These are phyloP conservation scores for Solioccasus polychromus DNA, from an alignment of 768 basidiomycete species.

Conservation along the genomic window DNA sequence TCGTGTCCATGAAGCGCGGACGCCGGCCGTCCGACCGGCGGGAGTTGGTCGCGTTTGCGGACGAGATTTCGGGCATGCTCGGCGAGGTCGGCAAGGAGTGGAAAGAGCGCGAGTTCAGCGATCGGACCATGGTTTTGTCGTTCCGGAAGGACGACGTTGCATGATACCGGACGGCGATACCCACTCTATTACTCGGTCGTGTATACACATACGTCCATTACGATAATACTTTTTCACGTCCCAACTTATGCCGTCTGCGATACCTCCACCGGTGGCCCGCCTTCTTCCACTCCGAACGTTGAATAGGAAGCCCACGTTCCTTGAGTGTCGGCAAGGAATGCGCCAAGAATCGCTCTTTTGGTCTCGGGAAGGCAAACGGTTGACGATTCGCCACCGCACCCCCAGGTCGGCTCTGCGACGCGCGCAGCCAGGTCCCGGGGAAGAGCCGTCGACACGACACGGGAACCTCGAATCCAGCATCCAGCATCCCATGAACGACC, in stretches of 20 bases:
- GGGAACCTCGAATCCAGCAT: conserved; percentile 40
- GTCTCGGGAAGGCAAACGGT: conserved; percentile 26
- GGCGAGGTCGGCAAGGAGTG: conserved; percentile 53
- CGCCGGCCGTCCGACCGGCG: conserved; percentile 32
- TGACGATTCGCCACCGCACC: conserved; percentile 18
- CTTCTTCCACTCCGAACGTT: conserved; percentile 25
- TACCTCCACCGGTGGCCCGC: conserved; percentile 18
- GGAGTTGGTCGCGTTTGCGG: conserved; percentile 45
- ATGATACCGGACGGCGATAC: conserved; percentile 7
- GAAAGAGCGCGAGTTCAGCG: conserved; percentile 42
- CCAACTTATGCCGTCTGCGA: conserved; percentile 11
- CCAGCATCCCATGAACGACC: conserved; percentile 38
- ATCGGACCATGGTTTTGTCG: conserved; percentile 39
- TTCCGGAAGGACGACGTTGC: conserved; percentile 36
- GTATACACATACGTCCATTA: conserved; percentile 23
- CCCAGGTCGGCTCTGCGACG: conserved; percentile 16
- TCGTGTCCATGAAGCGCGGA: conserved; percentile 50
- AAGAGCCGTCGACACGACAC: conserved; percentile 38
- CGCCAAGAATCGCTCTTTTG: conserved; percentile 20
- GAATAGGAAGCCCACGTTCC: conserved; percentile 35
- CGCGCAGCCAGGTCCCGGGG: conserved; percentile 32
- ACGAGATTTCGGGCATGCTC: conserved; percentile 41
- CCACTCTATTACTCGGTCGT: conserved; percentile 8
- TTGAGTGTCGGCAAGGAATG: conserved; percentile 28
- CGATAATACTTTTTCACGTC: conserved; percentile 27